A percentile compares a stretch with the other conserved stretches of the same genome.
These are phyloP conservation scores for Fusarium verrucosum DNA, from an alignment of 2,329 filamentous ascomycete genomes.

Conservation along the genomic window DNA sequence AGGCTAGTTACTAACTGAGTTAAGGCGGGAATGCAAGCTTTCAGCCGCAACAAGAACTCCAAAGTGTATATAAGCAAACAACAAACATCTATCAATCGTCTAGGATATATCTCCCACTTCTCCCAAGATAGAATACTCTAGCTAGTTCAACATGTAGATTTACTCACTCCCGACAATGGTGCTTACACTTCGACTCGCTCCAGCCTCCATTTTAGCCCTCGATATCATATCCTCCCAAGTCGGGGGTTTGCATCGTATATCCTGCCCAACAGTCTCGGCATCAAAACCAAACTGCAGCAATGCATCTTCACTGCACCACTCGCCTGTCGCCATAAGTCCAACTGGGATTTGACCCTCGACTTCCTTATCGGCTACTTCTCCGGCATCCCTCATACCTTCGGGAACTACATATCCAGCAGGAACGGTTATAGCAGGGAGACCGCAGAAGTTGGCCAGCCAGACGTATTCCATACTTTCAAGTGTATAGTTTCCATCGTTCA, in stretches of 20 bases:
- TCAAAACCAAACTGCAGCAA: slow-evolving; percentile 60
- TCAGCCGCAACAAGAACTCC: too few species aligned
- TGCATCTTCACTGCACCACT: slow-evolving; percentile 62
- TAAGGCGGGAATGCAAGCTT: neutral
- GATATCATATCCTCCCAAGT: slow-evolving; percentile 36
- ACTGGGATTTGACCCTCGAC: slow-evolving; percentile 57
- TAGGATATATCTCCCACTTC: slow-evolving; percentile 19
- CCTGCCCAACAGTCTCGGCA: slow-evolving; percentile 52
- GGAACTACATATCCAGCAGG: slow-evolving; percentile 58
- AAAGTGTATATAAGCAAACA: too few species aligned
- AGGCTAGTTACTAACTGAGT: neutral
- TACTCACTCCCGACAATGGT: neutral
- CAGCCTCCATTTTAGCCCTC: slow-evolving; percentile 14
- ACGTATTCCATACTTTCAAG: slow-evolving; percentile 60
- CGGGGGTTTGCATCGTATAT: slow-evolving; percentile 24
- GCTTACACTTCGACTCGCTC: neutral
- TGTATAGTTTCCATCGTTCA: slow-evolving; percentile 59
- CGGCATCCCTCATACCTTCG: slow-evolving; percentile 45
- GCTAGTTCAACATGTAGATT: rapidly evolving
- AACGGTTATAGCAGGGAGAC: slow-evolving; percentile 56
- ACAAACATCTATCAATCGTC: neutral
- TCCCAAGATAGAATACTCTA: neutral
- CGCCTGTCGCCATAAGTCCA: slow-evolving; percentile 64
- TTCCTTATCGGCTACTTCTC: slow-evolving; percentile 46
- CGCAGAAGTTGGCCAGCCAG: slow-evolving; percentile 63